Evolutionary conservation across 139 green algal species (phyloP), one percentile per base, ranked within the genome.

Genomic region (Micromonas commoda): DNA sequence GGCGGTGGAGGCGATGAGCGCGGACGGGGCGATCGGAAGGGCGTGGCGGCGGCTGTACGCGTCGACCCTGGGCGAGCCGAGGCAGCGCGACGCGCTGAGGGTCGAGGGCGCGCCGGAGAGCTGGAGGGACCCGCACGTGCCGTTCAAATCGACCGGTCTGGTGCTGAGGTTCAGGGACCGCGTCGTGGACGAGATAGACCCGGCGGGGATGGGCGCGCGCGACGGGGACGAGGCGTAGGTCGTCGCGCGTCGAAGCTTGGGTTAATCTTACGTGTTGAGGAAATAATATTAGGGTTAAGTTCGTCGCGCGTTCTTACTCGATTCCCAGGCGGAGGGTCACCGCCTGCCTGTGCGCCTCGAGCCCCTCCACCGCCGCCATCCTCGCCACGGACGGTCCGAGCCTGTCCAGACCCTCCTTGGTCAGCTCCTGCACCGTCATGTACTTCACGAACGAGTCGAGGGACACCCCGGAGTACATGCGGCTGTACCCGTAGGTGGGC

Each of bases 401-500:
- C 1, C 63, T 66, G 37, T 85, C 51, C 64, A 99, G 79, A 1
- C 95, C 94, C 80, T 93, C 86, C 51, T 81, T 73, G 1, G 82
- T 70, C n/a, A 86, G 61, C n/a, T 74, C 87, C 85, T 99, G 95
- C 53, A 99, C 95, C 3, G 95, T 98, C 85, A 99, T 97, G 85
- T 96, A 94, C 86, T 98, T 99, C 64, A 90, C 82, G 82, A 98
- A 99, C 0, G 87, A 87, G 80, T 99, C 95, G 52, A 99, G 82
- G 5, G 82, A 92, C 0, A 99, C 95, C 0, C 95, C 95, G 61
- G 83, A 91, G 87, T 99, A 98, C 95, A 99, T 99, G 54, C 91
- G 87, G 5, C 94, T 90, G 78, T 98, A 99, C 20, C 82, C 95
- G 82, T 99, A 99, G 5, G 95, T 99, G 3, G 95, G 95, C 75